Evolutionary conservation across 345 rosid species (phyloP), one percentile per base, ranked within the genome.

Genomic region (Hibiscus tridactylites): DNA sequence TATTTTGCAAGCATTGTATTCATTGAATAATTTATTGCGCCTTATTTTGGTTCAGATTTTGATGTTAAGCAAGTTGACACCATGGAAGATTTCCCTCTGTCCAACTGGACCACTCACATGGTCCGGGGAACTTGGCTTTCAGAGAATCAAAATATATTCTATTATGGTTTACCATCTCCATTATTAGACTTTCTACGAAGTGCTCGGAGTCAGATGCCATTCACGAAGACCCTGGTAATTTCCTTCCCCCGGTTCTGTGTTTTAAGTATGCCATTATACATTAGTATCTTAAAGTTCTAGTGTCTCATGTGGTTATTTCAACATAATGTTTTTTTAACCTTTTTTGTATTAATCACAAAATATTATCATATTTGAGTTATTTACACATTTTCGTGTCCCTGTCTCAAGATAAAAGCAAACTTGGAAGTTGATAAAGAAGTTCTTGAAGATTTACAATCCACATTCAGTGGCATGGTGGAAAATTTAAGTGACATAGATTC

Each of bases 91-190:
- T 35, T 80, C 59, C 59, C 82, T 11, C 57, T 65, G 46, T 79
- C 78, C 59, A 77, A 75, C 59, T 81, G 89, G 89, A 83, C 82
- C 71, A 65, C 84, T 77, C 97, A 95, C 84, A 92, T 92, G 99
- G 86, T 95, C 63, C 87, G 97, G 44, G 97, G 93, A 65, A 95
- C 97, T 63, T 95, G 97, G 97, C 80, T 90, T 53, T 92, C 97
- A 24, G 84, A 77, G 21, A 87, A 87, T 75, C 92, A 88, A 52
- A 17, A 44, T 66, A 80, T 88, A 67, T 95, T 95, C 84, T 71
- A 83, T 75, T 95, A 90, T 54, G 97, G 97, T 50, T 84, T 95
- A 78, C 99, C 97, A 71, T 64, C 86, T 73, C 93, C 96, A 8
- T 80, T 90, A 72, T 78, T 92, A 58, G 87, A 89, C 78, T 80